phyloP scores from a whole-genome alignment of 2,329 filamentous ascomycete species.

The Leptographium lundbergii region DNA sequence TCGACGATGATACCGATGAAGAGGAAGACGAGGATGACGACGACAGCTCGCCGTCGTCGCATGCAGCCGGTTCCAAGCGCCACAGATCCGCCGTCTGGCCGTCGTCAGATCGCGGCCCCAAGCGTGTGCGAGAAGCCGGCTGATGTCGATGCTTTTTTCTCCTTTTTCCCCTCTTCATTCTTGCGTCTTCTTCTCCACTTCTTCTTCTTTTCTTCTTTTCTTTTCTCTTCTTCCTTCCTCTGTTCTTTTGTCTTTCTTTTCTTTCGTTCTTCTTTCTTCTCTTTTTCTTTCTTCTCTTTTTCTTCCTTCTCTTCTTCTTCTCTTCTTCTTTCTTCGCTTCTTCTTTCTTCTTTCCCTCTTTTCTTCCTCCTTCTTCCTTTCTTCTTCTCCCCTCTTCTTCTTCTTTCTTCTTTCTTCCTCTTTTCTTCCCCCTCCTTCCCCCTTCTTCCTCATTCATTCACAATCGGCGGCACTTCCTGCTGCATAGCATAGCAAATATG shows the following conservation, averaged over 20 bases:
- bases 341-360: not conserved
- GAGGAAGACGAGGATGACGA: not conserved
- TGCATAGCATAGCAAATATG: no score
- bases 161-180: no score
- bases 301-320: no score
- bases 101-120: conserved; percentile 2
- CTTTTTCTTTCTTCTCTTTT: no score
- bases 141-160: not conserved
- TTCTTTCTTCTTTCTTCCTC: no score
- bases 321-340: no score
- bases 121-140: conserved; percentile 1
- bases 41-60: not conserved
- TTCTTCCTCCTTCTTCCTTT: not conserved
- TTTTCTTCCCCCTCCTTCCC: no score
- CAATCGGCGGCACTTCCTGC: no score
- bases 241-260: not conserved
- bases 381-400: not conserved
- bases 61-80: not conserved
- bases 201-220: not conserved
- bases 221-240: not conserved
- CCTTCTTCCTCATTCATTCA: no score
- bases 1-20: not conserved
- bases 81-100: not conserved
- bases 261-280: no score
- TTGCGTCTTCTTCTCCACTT: no score